Base-by-base conservation (phyloP, 1,139 yeast species). In the Pichia sp. region DNA sequence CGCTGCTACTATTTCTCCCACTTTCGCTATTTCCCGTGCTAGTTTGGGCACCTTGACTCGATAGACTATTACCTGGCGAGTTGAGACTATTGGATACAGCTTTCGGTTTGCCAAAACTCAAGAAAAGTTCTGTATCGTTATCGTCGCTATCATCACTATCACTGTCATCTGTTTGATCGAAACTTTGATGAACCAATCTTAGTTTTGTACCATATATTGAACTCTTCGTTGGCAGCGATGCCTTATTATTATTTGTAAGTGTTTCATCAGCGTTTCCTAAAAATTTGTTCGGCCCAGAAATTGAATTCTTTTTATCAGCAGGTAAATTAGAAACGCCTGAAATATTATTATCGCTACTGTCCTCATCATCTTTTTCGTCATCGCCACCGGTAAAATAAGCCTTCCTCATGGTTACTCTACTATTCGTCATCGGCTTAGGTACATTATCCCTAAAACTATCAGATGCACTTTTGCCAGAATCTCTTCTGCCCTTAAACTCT, bases 141-240 rank as follows among this genome's bases (percentile, higher is more conserved):
- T 43, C 44, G 10, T 41, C 52, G 26, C 31, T 36, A 19, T 34
- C 29, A 19, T 47, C 52, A 26, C 50, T 49, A 13, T 53, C 52
- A n/a, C 43, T 41, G 29, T 45, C 53, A 30, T 41, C 26, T 13
- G 45, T 40, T 5, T 31, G n/a, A 31, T 49, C 49, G 4, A 11
- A 34, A 8, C 36, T 16, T 11, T 47, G 47, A 7, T 44, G 41
- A 1, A 51, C 31, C 19, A 59, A 47, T 26, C 54, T 54, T 6
- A 59, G 32, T 45, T 53, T 57, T 8, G 60, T 56, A 4, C 62
- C 62, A 45, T 59, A 59, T 23, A 59, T 57, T 2, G 60, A 43
- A 13, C 52, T 54, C 32, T 54, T 54, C 3, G 56, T 45, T 10
- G 46, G 40, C 13, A 31, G n/a, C 30, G 40, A 13, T 11, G 15